These are phyloP conservation scores for Blastobotrys malaysiensis DNA, from an alignment of 1,139 yeast species.

Conservation along the genomic window DNA sequence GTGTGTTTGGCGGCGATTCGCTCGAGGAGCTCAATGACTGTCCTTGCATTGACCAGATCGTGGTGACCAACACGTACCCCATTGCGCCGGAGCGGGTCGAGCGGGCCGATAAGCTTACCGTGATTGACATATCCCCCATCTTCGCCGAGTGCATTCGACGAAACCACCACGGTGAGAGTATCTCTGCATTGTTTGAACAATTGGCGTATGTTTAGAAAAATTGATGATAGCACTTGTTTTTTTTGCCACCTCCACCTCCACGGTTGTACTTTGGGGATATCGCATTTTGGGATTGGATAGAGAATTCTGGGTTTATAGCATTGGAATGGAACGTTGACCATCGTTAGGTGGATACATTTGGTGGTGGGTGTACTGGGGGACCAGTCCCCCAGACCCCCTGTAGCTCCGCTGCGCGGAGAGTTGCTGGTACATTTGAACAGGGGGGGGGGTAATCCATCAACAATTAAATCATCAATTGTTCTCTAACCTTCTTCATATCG, in stretches of 20 bases:
- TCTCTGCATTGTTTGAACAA: conserved; percentile 85
- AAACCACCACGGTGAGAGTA: conserved; percentile 96
- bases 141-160: conserved; percentile 98
- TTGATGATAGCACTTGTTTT: not conserved
- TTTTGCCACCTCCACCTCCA: no score
- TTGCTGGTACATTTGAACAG: no score
- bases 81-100: conserved; percentile 57
- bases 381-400: no score
- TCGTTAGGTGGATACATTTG: no score
- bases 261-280: no score
- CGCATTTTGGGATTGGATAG: no score
- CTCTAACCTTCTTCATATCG: no score
- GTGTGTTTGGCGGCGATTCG: conserved; percentile 83
- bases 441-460: no score
- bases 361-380: no score
- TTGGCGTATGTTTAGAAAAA: conserved; percentile 35
- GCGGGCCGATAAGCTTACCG: conserved; percentile 60
- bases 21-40: conserved; percentile 73
- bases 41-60: conserved; percentile 77
- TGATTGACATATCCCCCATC: conserved; percentile 89
- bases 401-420: no score
- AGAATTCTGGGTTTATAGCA: not conserved
- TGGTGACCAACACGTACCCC: conserved; percentile 95
- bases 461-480: no score
- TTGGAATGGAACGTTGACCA: no score